Conservation (phyloP, 768 basidiomycete species). For the Suillus spraguei region DNA sequence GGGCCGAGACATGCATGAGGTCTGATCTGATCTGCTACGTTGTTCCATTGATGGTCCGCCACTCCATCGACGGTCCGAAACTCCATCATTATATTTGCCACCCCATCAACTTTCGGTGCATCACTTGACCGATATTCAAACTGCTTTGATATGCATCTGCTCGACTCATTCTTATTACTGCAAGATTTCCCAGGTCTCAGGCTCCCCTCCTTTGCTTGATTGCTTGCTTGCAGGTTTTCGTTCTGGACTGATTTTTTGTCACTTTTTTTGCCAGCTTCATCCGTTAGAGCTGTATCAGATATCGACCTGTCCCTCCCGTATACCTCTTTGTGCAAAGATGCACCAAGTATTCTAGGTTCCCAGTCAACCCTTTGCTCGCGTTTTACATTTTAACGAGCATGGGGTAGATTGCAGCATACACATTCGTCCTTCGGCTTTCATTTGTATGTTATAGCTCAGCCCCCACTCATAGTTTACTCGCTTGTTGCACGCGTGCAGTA, state of each 20-base stretch:
- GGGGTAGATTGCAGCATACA: conserved; percentile 12
- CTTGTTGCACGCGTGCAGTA: conserved; percentile 14
- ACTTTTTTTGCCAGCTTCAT: conserved; percentile 17
- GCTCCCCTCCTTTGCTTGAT: conserved; percentile 6
- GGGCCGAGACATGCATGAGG: conserved; percentile 30
- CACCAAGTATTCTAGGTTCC: conserved; percentile 4
- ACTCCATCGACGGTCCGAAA: neutral
- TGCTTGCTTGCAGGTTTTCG: conserved; percentile 9
- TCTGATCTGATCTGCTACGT: neutral
- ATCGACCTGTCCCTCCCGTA: neutral
- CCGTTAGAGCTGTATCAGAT: conserved; percentile 10
- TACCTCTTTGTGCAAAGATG: conserved; percentile 3
- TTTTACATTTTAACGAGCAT: conserved; percentile 14
- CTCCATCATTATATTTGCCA: neutral
- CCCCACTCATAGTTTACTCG: conserved; percentile 23
- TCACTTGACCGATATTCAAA: neutral
- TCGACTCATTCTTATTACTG: neutral
- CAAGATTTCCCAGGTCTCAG: neutral
- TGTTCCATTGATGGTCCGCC: neutral
- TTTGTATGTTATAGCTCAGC: conserved; percentile 9
- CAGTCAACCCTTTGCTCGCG: conserved; percentile 11
- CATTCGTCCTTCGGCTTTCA: conserved; percentile 1
- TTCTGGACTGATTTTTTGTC: conserved; percentile 20
- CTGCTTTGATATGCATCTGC: conserved; percentile 7
- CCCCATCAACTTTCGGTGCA: neutral